Base-by-base conservation (phyloP, 805 yeast species). In the Tanozyma kutaoensis region DNA sequence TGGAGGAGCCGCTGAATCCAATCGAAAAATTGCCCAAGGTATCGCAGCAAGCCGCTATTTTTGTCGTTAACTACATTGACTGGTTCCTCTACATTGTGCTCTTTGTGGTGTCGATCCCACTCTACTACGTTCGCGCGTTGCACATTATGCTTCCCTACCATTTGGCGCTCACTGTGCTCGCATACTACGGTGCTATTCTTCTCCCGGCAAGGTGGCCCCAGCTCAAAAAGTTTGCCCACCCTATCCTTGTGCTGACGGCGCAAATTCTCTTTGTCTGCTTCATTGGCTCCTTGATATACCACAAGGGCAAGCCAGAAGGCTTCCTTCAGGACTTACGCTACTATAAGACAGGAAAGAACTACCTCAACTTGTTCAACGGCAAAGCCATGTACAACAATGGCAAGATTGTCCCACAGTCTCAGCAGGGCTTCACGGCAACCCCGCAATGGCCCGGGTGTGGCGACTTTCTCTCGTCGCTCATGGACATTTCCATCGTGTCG, bases 401-500 rank as follows among this genome's bases (percentile, higher is more conserved):
- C 5, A 37, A 46, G 14, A 27, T 31, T 5, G 28, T 35, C 10
- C 20, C 24, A 21, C 10, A 33, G 34, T 11, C 31, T 33, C 10
- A 24, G 27, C n/a, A n/a, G n/a, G 2, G 34, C 23, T 42, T 31
- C 22, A 55, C 64, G 0, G 40, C 48, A 4, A 48, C 55, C 2
- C 59, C 62, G 1, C 43, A 48, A 13, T 65, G 71, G 66, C 91
- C 93, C 1, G 93, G 93, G 0, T 80, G 86, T 10, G 93, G 93
- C 2, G 93, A 80, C 43, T 57, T 80, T 12, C 58, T 80, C 22
- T 46, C 73, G 5, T 66, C 85, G 0, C 47, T 79, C 37, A 74
- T 80, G 77, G 91, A 79, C 40, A 65, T 77, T 7, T 69, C 84
- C 2, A 80, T 80, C 48, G 85, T 77, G 1, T 69, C 88, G 2